Percentiles rank a stretch among this genome's conserved stretches.
phyloP scores from a whole-genome alignment of 805 yeast species.

The Wickerhamiella spandovensis region DNA sequence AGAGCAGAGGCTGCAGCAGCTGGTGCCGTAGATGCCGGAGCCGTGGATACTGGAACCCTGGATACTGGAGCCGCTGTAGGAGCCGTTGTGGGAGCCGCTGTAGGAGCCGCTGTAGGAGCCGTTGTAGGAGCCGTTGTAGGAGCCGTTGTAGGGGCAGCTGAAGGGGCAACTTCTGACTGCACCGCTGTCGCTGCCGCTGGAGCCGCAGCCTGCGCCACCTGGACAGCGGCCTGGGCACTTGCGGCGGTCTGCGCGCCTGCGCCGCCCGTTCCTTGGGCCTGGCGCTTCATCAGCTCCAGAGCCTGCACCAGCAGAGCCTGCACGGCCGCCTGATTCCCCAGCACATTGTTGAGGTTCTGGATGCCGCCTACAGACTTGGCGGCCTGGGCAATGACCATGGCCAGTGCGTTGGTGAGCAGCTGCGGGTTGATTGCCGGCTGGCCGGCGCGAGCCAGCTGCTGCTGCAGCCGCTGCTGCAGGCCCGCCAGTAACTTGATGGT shows the following conservation, averaged over 20 bases:
- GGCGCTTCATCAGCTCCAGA: conserved; percentile 8
- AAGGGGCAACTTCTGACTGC: neutral
- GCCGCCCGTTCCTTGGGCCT: neutral
- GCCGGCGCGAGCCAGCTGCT: conserved; percentile 68
- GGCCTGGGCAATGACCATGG: conserved; percentile 83
- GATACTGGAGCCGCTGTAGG: too few species aligned
- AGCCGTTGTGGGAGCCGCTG: too few species aligned
- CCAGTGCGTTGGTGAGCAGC: conserved; percentile 77
- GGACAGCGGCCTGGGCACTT: neutral
- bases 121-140: conserved; percentile 3
- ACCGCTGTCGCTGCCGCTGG: too few species aligned
- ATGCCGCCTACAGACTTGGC: conserved; percentile 47
- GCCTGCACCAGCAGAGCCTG: conserved; percentile 10
- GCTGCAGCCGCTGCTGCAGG: conserved; percentile 73
- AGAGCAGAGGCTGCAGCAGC: too few species aligned
- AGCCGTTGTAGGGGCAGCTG: neutral
- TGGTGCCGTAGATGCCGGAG: too few species aligned
- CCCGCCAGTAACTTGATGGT: conserved; percentile 66
- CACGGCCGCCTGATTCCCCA: conserved; percentile 10
- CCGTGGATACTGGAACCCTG: too few species aligned
- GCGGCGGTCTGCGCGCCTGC: neutral
- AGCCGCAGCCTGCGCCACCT: neutral
- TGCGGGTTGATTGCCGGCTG: conserved; percentile 58
- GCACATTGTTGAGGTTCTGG: conserved; percentile 12
- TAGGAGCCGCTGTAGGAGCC: too few species aligned